Conservation (phyloP, 805 yeast species). For the Isabelozyma rhagii region DNA sequence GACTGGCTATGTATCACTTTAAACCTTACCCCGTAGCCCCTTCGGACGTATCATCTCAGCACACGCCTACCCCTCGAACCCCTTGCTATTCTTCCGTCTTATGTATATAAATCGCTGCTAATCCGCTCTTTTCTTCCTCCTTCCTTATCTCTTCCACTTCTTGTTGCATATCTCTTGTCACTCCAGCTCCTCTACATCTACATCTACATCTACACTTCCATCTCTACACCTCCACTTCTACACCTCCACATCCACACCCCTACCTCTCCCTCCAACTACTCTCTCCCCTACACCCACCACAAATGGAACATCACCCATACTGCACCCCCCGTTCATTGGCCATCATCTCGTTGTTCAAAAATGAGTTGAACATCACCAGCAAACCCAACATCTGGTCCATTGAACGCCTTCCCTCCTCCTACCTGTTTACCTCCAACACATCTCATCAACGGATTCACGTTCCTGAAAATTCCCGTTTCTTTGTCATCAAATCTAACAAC, state of each 20-base stretch:
- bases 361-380: neutral
- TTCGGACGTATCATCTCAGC: no score
- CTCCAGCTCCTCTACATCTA: no score
- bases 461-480: slow-evolving; percentile 24
- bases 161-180: no score
- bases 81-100: neutral
- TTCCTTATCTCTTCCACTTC: neutral
- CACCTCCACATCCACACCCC: no score
- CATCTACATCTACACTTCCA: no score
- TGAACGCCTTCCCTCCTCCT: neutral
- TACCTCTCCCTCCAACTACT: no score
- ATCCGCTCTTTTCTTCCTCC: neutral
- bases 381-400: neutral
- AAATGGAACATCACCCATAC: neutral
- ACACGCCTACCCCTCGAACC: neutral
- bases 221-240: no score
- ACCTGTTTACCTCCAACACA: neutral
- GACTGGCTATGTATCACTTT: neutral
- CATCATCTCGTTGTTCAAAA: neutral
- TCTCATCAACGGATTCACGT: neutral
- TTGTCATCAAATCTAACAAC: slow-evolving; percentile 55
- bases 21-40: neutral
- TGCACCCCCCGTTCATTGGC: neutral
- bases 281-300: no score
- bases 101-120: neutral